Evolutionary conservation across 805 yeast genomes (phyloP).

Genomic region (Nakazawaea holstii): DNA sequence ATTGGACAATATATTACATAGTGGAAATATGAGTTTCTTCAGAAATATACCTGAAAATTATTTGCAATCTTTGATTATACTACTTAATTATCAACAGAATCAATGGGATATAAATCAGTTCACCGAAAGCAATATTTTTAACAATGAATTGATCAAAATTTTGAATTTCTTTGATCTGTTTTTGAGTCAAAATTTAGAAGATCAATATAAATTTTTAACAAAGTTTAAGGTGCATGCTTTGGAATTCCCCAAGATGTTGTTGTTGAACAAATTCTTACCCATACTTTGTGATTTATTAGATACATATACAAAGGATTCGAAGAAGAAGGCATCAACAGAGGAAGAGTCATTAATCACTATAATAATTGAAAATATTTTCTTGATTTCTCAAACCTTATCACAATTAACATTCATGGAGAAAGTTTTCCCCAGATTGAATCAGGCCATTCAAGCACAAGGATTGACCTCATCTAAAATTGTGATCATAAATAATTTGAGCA

Average conservation of each 20-base stretch:
- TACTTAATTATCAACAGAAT: slow-evolving; percentile 52
- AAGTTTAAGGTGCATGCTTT: slow-evolving; percentile 52
- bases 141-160: slow-evolving; percentile 77
- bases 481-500: slow-evolving; percentile 22
- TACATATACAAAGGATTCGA: slow-evolving; percentile 26
- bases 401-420: slow-evolving; percentile 73
- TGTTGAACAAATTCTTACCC: slow-evolving; percentile 71
- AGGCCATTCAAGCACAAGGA: slow-evolving; percentile 17
- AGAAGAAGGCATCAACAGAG: slow-evolving; percentile 19
- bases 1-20: slow-evolving; percentile 25
- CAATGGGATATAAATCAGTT: slow-evolving; percentile 63
- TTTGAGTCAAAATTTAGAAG: slow-evolving; percentile 64
- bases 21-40: slow-evolving; percentile 40
- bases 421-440: slow-evolving; percentile 43
- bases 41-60: slow-evolving; percentile 57
- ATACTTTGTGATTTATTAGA: slow-evolving; percentile 48
- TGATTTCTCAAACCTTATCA: slow-evolving; percentile 63
- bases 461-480: slow-evolving; percentile 25
- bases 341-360: slow-evolving; percentile 36
- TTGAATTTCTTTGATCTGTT: slow-evolving; percentile 79
- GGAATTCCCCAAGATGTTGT: slow-evolving; percentile 52
- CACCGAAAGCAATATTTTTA: slow-evolving; percentile 68
- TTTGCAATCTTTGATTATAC: slow-evolving; percentile 40
- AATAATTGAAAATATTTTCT: slow-evolving; percentile 50
- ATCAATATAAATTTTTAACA: slow-evolving; percentile 61